Evolutionary conservation across 139 green algal genomes (phyloP).

Genomic region (Choricystis sp.): DNA sequence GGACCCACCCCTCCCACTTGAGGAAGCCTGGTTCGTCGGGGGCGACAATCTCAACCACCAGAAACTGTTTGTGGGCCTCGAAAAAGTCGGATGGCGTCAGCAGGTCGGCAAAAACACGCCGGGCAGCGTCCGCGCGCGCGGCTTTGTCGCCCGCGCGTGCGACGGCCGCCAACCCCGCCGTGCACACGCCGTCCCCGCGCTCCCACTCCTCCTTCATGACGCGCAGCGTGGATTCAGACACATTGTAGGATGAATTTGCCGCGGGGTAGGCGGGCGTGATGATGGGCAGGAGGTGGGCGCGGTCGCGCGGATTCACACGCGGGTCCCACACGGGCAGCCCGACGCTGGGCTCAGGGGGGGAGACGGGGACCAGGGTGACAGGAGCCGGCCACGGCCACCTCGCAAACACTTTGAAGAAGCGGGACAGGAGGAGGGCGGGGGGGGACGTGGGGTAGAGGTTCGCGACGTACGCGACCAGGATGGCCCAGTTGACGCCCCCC

Average conservation of each 20-base stretch:
- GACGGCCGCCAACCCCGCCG: neutral
- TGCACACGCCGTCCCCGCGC: conserved; percentile 26
- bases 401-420: conserved; percentile 70
- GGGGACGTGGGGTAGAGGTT: conserved; percentile 73
- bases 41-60: conserved; percentile 64
- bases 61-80: conserved; percentile 55
- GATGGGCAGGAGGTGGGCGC: conserved; percentile 80
- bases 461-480: conserved; percentile 80
- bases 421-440: conserved; percentile 38
- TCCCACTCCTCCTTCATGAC: conserved; percentile 49
- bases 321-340: conserved; percentile 60
- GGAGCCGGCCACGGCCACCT: conserved; percentile 69
- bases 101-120: conserved; percentile 42
- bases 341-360: conserved; percentile 28
- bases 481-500: conserved; percentile 91
- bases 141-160: neutral
- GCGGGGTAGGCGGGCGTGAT: conserved; percentile 93
- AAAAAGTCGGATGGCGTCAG: conserved; percentile 65
- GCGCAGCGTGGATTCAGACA: conserved; percentile 59
- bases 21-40: conserved; percentile 45
- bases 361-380: conserved; percentile 60
- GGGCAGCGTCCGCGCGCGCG: neutral
- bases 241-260: conserved; percentile 91
- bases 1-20: conserved; percentile 74
- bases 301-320: conserved; percentile 53